phyloP scores from a whole-genome alignment of 202 grass and related monocot genomes.

The Musa balbisiana region DNA sequence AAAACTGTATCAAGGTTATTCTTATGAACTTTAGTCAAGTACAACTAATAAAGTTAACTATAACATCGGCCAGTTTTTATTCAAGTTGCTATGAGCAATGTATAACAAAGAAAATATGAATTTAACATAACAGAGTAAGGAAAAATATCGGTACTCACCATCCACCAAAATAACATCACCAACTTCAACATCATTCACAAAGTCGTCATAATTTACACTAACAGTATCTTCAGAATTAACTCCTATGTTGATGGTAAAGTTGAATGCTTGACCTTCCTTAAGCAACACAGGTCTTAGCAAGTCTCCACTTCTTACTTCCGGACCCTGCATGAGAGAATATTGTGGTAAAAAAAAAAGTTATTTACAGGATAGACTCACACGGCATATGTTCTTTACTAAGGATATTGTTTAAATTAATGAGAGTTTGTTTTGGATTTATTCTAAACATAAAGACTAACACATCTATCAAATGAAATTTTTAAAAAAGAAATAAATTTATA shows the following conservation, averaged over 20 bases:
- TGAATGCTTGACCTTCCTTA: slow-evolving; percentile 73
- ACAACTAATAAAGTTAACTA: too few species aligned
- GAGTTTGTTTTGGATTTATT: too few species aligned
- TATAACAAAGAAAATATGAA: background rate
- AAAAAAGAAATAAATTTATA: too few species aligned
- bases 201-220: slow-evolving; percentile 79
- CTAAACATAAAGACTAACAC: too few species aligned
- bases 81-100: background rate
- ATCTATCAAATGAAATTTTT: too few species aligned
- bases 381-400: too few species aligned
- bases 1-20: background rate
- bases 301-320: slow-evolving; percentile 93
- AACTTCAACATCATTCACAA: slow-evolving; percentile 26
- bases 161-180: slow-evolving; percentile 80
- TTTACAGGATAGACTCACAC: too few species aligned
- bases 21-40: too few species aligned
- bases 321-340: slow-evolving; percentile 42
- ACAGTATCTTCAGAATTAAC: slow-evolving; percentile 73
- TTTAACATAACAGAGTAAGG: slow-evolving; percentile 1
- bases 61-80: background rate
- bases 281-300: slow-evolving; percentile 76
- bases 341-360: too few species aligned
- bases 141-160: slow-evolving; percentile 50
- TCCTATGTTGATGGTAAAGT: slow-evolving; percentile 69
- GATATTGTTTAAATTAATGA: too few species aligned